Conservation (phyloP, 345 rosid genomes). For the Tarenaya hassleriana region DNA sequence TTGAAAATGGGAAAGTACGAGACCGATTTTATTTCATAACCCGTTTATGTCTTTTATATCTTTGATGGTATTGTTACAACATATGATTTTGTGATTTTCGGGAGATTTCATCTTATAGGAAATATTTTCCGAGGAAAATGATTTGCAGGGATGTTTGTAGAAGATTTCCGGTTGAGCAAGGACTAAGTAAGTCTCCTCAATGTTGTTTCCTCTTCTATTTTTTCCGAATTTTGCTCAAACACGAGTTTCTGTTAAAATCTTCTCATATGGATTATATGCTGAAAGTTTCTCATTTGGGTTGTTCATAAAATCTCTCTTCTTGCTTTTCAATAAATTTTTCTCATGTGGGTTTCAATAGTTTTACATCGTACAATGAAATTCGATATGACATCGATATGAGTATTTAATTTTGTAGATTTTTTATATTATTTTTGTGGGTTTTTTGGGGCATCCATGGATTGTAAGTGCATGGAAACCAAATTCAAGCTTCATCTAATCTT, state of each 20-base stretch:
- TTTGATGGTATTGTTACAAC: no score
- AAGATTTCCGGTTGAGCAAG: slow-evolving; percentile 72
- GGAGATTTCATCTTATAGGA: slow-evolving; percentile 41
- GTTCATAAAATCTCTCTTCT: background rate
- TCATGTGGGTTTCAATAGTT: no score
- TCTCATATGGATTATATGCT: no score
- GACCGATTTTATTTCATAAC: no score
- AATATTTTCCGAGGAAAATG: slow-evolving; percentile 75
- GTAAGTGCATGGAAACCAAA: slow-evolving; percentile 40
- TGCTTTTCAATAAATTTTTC: background rate
- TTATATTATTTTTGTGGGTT: background rate
- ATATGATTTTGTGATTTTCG: no score
- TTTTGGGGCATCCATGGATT: slow-evolving; percentile 64
- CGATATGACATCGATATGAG: background rate
- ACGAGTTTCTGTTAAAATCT: no score
- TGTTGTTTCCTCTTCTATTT: background rate
- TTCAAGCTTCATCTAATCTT: slow-evolving; percentile 23
- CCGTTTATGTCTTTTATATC: no score
- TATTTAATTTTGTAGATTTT: background rate
- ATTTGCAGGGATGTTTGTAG: slow-evolving; percentile 60
- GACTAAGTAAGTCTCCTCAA: slow-evolving; percentile 43
- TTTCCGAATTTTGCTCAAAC: no score
- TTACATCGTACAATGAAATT: no score
- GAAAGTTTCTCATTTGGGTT: no score
- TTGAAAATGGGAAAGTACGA: slow-evolving; percentile 50